Conservation (phyloP, 164 flowering plant species). For the Aristolochia contorta region DNA sequence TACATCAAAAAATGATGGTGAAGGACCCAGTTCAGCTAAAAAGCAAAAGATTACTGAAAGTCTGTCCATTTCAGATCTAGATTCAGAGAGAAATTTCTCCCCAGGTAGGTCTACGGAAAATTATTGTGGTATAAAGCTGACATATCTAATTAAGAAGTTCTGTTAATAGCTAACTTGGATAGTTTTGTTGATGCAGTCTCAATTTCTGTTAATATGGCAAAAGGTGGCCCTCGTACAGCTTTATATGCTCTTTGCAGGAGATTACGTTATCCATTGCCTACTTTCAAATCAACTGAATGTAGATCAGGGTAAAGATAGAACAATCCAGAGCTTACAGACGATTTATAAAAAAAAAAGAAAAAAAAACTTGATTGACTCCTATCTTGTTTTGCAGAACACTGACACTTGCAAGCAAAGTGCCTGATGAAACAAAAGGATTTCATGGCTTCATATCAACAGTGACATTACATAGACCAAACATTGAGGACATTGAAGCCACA, state of each 20-base stretch:
- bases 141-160: no score
- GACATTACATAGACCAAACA: constrained; percentile 46
- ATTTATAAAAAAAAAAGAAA: no score
- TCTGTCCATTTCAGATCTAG: constrained; percentile 10
- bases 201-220: constrained; percentile 41
- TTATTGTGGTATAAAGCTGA: no score
- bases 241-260: constrained; percentile 57
- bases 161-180: neutral
- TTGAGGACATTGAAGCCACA: constrained; percentile 31
- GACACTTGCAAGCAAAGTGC: constrained; percentile 34
- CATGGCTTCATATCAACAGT: constrained; percentile 45
- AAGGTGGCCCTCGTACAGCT: constrained; percentile 73
- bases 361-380: no score
- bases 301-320: constrained; percentile 40
- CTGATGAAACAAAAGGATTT: constrained; percentile 29
- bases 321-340: no score
- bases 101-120: no score
- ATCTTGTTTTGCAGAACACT: constrained; percentile 24
- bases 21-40: constrained; percentile 10
- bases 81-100: neutral
- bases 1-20: constrained; percentile 7
- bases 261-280: constrained; percentile 74
- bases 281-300: constrained; percentile 37
- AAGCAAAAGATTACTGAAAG: constrained; percentile 24
- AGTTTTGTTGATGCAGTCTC: constrained; percentile 30